Conservation (phyloP, 2,329 filamentous ascomycete genomes). For the Arthroderma sp. region DNA sequence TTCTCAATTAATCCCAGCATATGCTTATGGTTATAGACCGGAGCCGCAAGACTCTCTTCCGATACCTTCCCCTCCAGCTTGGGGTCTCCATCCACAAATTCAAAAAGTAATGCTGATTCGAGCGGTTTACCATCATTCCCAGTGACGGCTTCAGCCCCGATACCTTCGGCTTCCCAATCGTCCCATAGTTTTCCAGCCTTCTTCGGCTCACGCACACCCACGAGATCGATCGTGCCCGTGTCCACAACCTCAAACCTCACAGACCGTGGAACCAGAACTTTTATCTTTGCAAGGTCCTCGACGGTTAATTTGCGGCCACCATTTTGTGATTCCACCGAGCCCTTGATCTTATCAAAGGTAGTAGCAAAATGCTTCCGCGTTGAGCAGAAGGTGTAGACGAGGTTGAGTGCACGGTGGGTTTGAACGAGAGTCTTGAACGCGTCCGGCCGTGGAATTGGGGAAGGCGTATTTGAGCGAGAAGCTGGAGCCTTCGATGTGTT, state of each 20-base stretch:
- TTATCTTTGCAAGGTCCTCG: slow-evolving; percentile 72
- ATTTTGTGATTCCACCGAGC: slow-evolving; percentile 71
- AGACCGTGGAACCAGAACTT: slow-evolving; percentile 60
- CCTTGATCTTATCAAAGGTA: slow-evolving; percentile 77
- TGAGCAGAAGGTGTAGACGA: slow-evolving; percentile 90
- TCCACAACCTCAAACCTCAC: slow-evolving; percentile 81
- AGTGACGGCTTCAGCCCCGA: slow-evolving; percentile 13
- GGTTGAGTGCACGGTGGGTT: slow-evolving; percentile 71
- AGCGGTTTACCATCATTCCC: slow-evolving; percentile 25
- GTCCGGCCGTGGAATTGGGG: slow-evolving; percentile 55
- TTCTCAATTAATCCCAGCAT: slow-evolving; percentile 83
- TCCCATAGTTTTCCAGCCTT: slow-evolving; percentile 34
- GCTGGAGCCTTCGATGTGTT: slow-evolving; percentile 1
- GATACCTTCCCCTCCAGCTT: slow-evolving; percentile 62
- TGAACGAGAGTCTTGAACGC: slow-evolving; percentile 59
- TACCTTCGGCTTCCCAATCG: slow-evolving; percentile 43
- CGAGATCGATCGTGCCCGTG: slow-evolving; percentile 67
- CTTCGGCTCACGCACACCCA: slow-evolving; percentile 40
- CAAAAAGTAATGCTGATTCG: slow-evolving; percentile 70
- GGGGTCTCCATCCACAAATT: slow-evolving; percentile 83
- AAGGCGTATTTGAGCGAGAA: slow-evolving; percentile 13
- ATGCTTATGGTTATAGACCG: slow-evolving; percentile 83
- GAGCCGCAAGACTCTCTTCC: slow-evolving; percentile 77
- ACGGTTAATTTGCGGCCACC: slow-evolving; percentile 51
- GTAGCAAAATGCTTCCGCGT: slow-evolving; percentile 85